phyloP scores from a whole-genome alignment of 441 rosid genomes.

The Flueggea neowawraea region DNA sequence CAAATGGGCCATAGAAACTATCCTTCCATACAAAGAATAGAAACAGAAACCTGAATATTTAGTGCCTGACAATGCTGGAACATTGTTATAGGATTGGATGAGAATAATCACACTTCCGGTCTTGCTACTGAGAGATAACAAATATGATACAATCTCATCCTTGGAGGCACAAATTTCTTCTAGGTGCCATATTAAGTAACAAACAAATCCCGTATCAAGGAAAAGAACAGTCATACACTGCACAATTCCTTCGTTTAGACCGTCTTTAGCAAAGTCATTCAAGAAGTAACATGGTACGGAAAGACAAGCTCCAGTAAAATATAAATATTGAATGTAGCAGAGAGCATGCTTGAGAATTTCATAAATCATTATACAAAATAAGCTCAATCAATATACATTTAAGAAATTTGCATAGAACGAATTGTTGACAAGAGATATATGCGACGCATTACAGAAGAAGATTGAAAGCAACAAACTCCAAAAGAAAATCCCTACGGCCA shows the following conservation, averaged over 20 bases:
- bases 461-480: too few species aligned
- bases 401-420: slow-evolving; percentile 1
- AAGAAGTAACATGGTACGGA: slow-evolving; percentile 21
- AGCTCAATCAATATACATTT: slow-evolving; percentile 23
- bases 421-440: slow-evolving; percentile 1
- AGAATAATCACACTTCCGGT: slow-evolving; percentile 30
- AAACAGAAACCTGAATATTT: slow-evolving; percentile 41
- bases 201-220: too few species aligned
- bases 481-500: too few species aligned
- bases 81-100: slow-evolving; percentile 30
- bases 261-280: slow-evolving; percentile 15
- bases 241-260: not conserved
- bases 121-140: slow-evolving; percentile 36
- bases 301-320: slow-evolving; percentile 27
- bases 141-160: too few species aligned
- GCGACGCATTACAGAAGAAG: too few species aligned
- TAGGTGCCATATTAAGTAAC: too few species aligned
- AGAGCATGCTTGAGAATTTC: slow-evolving; percentile 22
- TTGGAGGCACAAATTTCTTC: too few species aligned
- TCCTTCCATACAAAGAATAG: slow-evolving; percentile 40
- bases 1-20: slow-evolving; percentile 43
- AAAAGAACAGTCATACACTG: too few species aligned
- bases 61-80: slow-evolving; percentile 24
- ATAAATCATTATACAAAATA: slow-evolving; percentile 25
- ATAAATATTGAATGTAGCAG: slow-evolving; percentile 26